Evolutionary conservation across 768 basidiomycete genomes (phyloP), one percentile per base, ranked within the genome.

Genomic region (Botryobasidium botryosum): DNA sequence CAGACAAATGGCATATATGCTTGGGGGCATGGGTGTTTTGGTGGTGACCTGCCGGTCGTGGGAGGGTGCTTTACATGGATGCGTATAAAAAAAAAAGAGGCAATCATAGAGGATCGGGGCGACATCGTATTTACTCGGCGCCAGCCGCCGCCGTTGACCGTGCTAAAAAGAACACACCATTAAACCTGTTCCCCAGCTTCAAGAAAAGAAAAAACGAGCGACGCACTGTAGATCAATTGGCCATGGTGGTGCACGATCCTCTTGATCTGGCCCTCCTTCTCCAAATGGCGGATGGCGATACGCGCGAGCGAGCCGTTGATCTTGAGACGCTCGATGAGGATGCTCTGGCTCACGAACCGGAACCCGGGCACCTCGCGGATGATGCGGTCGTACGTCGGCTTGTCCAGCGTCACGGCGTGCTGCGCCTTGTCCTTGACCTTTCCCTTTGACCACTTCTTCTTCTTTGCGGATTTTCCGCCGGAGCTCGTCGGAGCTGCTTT

Each of bases 401-500:
- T 92, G 73, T 97, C 92, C 59, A 92, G 78, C 55, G 78, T 70
- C 64, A 96, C 90, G 56, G 86, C 74, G 75, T 97, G 91, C 61
- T 85, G 79, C 59, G 92, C 87, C 79, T 97, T 99, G 71, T 99
- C 94, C 81, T 99, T 99, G 65, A 99, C 94, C 70, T 97, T 97
- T 63, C 94, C 94, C 75, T 97, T 97, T 56, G 87, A 94, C 91
- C 91, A 96, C 76, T 97, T 97, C 86, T 97, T 97, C 77, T 97
- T 97, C 76, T 96, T 96, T 51, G 84, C 86, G 59, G 81, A 67
- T 64, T 88, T 88, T 61, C 83, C 80, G 53, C 81, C 79, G 52
- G 74, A 66, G 40, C 71, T 67, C 48, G 79, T 65, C 53, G 84
- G 65, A 59, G 77, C 68, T 68, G 79, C 77, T 73, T 83, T 84